A percentile compares a stretch with the other conserved stretches of the same genome.
Conservation (phyloP, 2,329 filamentous ascomycete genomes). For the Grosmannia clavigera region DNA sequence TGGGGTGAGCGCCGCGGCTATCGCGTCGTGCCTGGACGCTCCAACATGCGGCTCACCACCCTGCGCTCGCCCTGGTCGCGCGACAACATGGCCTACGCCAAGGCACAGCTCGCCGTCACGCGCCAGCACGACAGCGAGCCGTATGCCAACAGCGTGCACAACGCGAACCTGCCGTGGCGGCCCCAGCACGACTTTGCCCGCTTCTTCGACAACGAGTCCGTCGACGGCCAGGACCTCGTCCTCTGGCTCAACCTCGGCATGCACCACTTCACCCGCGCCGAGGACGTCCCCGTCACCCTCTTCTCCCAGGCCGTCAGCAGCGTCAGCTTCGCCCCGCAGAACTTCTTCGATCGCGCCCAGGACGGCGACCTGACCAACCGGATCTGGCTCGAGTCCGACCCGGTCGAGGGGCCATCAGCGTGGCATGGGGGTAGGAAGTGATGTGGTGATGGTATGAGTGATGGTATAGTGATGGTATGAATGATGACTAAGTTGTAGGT, state of each 20-base stretch:
- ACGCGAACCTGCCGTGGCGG: slow-evolving; percentile 18
- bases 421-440: too few relatives aligned
- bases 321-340: slow-evolving; percentile 21
- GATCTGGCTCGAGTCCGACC: slow-evolving; percentile 18
- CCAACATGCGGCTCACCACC: slow-evolving; percentile 24
- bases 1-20: slow-evolving; percentile 30
- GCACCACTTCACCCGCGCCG: slow-evolving; percentile 33
- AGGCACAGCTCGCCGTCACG: slow-evolving; percentile 25
- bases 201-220: slow-evolving; percentile 29
- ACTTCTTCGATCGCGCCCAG: slow-evolving; percentile 20
- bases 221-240: slow-evolving; percentile 28
- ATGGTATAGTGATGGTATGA: too few relatives aligned
- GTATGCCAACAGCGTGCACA: slow-evolving; percentile 21
- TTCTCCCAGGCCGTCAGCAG: slow-evolving; percentile 20
- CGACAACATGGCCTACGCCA: slow-evolving; percentile 11
- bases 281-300: slow-evolving; percentile 24
- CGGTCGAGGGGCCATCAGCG: too few relatives aligned
- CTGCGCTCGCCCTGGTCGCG: slow-evolving; percentile 21
- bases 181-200: slow-evolving; percentile 30
- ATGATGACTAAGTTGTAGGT: too few relatives aligned
- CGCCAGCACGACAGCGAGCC: slow-evolving; percentile 33
- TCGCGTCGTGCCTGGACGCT: slow-evolving; percentile 24
- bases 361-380: slow-evolving; percentile 25
- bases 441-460: too few relatives aligned
- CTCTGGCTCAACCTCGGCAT: slow-evolving; percentile 39